Percentiles rank a stretch among this genome's conserved stretches.
These are phyloP conservation scores for Lachancea waltii DNA, from an alignment of 805 yeast genomes.

Conservation along the genomic window DNA sequence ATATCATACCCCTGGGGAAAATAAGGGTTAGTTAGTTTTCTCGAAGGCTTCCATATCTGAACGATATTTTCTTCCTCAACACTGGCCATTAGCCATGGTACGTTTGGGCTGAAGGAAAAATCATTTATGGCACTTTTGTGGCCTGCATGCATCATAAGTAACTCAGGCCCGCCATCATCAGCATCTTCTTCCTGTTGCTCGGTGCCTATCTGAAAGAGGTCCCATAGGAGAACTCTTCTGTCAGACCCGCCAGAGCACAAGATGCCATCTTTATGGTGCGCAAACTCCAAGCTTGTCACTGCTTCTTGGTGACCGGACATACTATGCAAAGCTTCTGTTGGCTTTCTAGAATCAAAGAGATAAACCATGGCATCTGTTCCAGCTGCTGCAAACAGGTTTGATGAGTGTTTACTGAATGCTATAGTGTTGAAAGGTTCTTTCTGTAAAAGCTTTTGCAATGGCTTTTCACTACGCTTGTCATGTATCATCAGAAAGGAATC, in stretches of 20 bases:
- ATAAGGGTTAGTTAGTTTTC: slow-evolving; percentile 27
- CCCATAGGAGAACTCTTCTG: slow-evolving; percentile 77
- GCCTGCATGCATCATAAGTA: slow-evolving; percentile 89
- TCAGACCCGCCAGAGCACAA: slow-evolving; percentile 74
- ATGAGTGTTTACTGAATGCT: slow-evolving; percentile 57
- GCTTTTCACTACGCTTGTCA: slow-evolving; percentile 41
- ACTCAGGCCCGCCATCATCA: slow-evolving; percentile 85
- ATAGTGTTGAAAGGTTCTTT: slow-evolving; percentile 50
- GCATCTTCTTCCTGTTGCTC: slow-evolving; percentile 84
- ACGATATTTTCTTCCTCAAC: slow-evolving; percentile 40
- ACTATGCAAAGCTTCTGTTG: slow-evolving; percentile 48
- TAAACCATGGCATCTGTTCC: slow-evolving; percentile 61
- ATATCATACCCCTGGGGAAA: slow-evolving; percentile 10
- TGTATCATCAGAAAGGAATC: slow-evolving; percentile 50
- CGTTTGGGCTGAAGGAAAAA: slow-evolving; percentile 56
- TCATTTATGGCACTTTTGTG: slow-evolving; percentile 75
- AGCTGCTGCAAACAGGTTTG: slow-evolving; percentile 59
- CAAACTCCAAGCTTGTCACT: slow-evolving; percentile 69
- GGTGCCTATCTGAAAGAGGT: slow-evolving; percentile 68
- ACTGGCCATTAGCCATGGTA: slow-evolving; percentile 73
- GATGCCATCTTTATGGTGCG: slow-evolving; percentile 70
- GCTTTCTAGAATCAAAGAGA: slow-evolving; percentile 55
- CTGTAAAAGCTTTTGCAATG: slow-evolving; percentile 26
- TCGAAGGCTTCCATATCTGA: slow-evolving; percentile 41
- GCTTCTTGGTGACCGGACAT: slow-evolving; percentile 77